phyloP scores from a whole-genome alignment of 1,139 yeast species.

The Meyerozyma guilliermondii region DNA sequence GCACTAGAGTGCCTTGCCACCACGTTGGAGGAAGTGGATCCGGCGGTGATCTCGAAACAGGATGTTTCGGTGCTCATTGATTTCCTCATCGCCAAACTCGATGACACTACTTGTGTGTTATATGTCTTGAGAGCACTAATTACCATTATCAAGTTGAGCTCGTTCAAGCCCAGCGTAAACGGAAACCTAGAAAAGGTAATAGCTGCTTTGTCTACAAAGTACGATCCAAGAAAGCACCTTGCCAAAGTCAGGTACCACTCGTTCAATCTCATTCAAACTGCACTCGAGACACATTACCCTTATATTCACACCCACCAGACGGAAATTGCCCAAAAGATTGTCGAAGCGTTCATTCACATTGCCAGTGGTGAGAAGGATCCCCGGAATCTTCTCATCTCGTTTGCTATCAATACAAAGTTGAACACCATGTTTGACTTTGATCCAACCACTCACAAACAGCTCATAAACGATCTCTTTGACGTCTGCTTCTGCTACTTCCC shows the following conservation, averaged over 20 bases:
- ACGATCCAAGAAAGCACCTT: constrained; percentile 56
- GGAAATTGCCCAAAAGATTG: constrained; percentile 31
- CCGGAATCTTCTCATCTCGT: constrained; percentile 69
- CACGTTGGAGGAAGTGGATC: constrained; percentile 36
- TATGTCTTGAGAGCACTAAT: constrained; percentile 53
- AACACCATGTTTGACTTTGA: constrained; percentile 42
- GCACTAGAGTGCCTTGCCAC: constrained; percentile 59
- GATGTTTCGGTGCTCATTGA: constrained; percentile 65
- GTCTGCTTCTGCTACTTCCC: constrained; percentile 94
- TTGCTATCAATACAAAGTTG: constrained; percentile 50
- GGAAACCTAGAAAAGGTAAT: constrained; percentile 34
- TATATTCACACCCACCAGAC: constrained; percentile 11
- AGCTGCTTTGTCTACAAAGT: constrained; percentile 33
- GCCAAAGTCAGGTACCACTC: constrained; percentile 64
- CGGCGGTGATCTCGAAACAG: constrained; percentile 42
- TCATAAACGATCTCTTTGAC: constrained; percentile 64
- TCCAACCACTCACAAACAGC: constrained; percentile 31
- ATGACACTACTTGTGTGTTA: constrained; percentile 53
- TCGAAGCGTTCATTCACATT: constrained; percentile 56
- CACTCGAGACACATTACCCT: constrained; percentile 22
- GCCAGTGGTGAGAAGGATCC: constrained; percentile 95
- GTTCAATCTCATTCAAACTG: constrained; percentile 43
- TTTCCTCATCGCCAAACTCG: constrained; percentile 61
- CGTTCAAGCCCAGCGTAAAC: constrained; percentile 27
- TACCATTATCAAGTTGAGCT: constrained; percentile 46